Evolutionary conservation across 805 yeast genomes (phyloP).

Genomic region (Saturnispora hagleri): DNA sequence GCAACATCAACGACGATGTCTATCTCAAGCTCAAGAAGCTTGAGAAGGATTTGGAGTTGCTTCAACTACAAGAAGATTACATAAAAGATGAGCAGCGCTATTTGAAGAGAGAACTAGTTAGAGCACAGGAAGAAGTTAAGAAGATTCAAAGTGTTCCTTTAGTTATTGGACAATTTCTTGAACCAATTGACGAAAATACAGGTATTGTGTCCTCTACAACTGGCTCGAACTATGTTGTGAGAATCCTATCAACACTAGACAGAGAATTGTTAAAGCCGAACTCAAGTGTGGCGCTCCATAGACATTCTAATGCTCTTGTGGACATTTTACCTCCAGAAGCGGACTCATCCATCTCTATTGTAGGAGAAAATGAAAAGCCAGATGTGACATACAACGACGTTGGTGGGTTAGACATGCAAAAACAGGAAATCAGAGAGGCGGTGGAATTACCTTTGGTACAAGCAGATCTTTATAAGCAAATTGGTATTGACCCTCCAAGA

Average conservation of each 20-base stretch:
- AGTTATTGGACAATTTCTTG: slow-evolving; percentile 96
- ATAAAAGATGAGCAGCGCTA: slow-evolving; percentile 98
- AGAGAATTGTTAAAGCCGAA: slow-evolving; percentile 91
- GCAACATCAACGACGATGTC: slow-evolving; percentile 43
- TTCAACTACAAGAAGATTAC: slow-evolving; percentile 87
- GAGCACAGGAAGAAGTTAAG: slow-evolving; percentile 98
- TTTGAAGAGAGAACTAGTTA: slow-evolving; percentile 82
- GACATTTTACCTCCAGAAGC: slow-evolving; percentile 98
- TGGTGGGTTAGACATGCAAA: slow-evolving; percentile 98
- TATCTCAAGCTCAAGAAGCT: slow-evolving; percentile 79
- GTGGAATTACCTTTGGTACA: slow-evolving; percentile 95
- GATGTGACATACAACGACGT: slow-evolving; percentile 94
- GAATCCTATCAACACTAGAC: slow-evolving; percentile 89
- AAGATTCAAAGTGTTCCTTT: slow-evolving; percentile 95
- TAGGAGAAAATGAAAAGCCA: slow-evolving; percentile 89
- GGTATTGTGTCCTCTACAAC: slow-evolving; percentile 97
- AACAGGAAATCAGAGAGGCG: slow-evolving; percentile 97
- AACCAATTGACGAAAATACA: slow-evolving; percentile 92
- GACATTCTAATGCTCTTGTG: slow-evolving; percentile 95
- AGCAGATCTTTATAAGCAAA: slow-evolving; percentile 91
- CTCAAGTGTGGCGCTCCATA: slow-evolving; percentile 92
- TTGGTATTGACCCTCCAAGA: slow-evolving; percentile 98
- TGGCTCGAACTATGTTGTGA: slow-evolving; percentile 93
- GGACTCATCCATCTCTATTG: slow-evolving; percentile 89
- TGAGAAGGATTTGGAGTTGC: slow-evolving; percentile 81